Base-by-base conservation (phyloP, 345 rosid species). In the Populus deltoides region DNA sequence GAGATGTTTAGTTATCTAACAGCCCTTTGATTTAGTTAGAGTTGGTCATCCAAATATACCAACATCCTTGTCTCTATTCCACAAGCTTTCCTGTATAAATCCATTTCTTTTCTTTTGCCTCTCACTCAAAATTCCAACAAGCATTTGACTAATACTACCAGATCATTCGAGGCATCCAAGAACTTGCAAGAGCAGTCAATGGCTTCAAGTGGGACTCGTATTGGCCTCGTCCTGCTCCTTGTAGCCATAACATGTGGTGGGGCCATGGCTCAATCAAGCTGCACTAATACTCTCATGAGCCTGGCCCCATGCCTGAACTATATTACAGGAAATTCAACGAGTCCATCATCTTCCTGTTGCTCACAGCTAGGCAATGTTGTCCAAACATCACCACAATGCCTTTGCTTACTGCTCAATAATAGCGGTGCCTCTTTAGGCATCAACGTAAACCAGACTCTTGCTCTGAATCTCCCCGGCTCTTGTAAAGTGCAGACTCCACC, bases 291-390 rank as follows among this genome's bases (percentile, higher is more conserved):
- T 45, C n/a, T 87, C n/a, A 53, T 69, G 3, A 70, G 78, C 49
- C 59, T 86, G 76, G 47, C 83, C 24, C 78, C 88, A 11, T 87
- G 90, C 76, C 71, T 87, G 22, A 79, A 66, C 74, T 87, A 82
- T 71, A 59, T 87, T 16, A 78, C 85, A 10, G 87, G 86, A n/a
- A 94, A 91, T 81, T 81, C 93, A 69, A 75, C 94, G 1, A 82
- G 82, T 11, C 98, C 97, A 11, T 87, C 95, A 1, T 84, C 88
- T 66, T 62, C 86, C 1, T 92, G 96, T 85, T 89, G 94, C 90
- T 80, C 90, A 11, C 90, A 84, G 84, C 86, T 92, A 0, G 79
- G 83, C 72, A 79, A 47, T 72, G 90, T 90, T 6, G 92, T 90
- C 66, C 89, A 83, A 74, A 81, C 90, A 27, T 86, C 88, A 9